Percentiles rank a stretch among this genome's conserved stretches.
phyloP scores from a whole-genome alignment of 2,329 filamentous ascomycete genomes.

The Leptographium galeiforme region DNA sequence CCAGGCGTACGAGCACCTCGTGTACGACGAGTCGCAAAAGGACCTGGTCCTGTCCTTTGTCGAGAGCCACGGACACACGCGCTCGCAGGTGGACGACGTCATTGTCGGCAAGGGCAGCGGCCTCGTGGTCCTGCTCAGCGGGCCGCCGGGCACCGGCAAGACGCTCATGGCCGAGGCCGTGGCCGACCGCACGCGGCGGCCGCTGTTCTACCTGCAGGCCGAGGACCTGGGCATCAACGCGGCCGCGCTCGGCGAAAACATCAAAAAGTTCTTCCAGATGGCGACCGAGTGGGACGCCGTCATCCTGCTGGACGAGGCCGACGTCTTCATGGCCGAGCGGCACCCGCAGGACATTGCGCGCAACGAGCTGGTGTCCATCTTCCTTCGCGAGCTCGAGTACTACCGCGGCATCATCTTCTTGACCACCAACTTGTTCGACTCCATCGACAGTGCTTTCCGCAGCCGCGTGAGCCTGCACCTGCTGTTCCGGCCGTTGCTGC shows the following conservation, averaged over 20 bases:
- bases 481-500: conserved; percentile 26
- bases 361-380: conserved; percentile 35
- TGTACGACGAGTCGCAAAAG: conserved; percentile 33
- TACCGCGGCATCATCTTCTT: conserved; percentile 31
- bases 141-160: conserved; percentile 31
- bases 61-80: conserved; percentile 24
- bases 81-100: conserved; percentile 21
- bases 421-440: conserved; percentile 28
- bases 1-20: conserved; percentile 29
- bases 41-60: conserved; percentile 34
- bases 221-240: conserved; percentile 33
- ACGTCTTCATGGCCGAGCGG: conserved; percentile 37
- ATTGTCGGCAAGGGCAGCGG: conserved; percentile 29
- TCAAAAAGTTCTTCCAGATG: conserved; percentile 32
- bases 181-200: conserved; percentile 27
- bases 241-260: conserved; percentile 26
- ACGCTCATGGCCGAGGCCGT: conserved; percentile 26
- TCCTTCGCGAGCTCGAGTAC: conserved; percentile 31
- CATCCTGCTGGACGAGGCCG: conserved; percentile 37
- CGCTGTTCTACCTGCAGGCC: conserved; percentile 29
- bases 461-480: conserved; percentile 34
- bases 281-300: conserved; percentile 36
- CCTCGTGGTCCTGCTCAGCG: conserved; percentile 24
- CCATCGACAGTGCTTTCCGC: conserved; percentile 30
- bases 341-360: conserved; percentile 29